Conservation (phyloP, 768 basidiomycete genomes). For the Mycena olivaceomarginata region DNA sequence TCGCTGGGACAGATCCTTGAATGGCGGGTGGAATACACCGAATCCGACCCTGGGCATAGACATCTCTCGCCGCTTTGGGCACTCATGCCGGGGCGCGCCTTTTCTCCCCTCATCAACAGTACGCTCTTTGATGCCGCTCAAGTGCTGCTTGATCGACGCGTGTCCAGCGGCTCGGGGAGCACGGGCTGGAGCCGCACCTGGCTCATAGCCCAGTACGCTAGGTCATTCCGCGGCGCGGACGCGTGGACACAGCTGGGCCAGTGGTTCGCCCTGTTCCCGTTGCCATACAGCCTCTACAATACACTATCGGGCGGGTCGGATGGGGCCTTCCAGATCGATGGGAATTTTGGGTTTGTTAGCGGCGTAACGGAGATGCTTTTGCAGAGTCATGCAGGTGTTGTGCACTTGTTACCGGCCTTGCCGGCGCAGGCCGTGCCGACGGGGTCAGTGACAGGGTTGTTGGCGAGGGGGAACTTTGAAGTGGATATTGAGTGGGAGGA, state of each 20-base stretch:
- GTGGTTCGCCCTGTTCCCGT: conserved; percentile 19
- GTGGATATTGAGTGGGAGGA: conserved; percentile 21
- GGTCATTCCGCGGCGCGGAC: conserved; percentile 18
- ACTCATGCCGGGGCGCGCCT: conserved; percentile 25
- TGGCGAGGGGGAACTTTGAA: conserved; percentile 27
- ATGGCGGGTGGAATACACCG: conserved; percentile 25
- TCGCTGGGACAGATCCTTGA: conserved; percentile 27
- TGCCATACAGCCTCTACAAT: conserved; percentile 10
- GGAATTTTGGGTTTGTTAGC: conserved; percentile 27
- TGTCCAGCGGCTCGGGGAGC: conserved; percentile 9
- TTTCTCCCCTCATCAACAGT: conserved; percentile 28
- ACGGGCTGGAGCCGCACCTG: conserved; percentile 29
- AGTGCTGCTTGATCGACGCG: conserved; percentile 21
- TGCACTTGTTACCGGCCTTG: conserved; percentile 20
- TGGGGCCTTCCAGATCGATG: conserved; percentile 20
- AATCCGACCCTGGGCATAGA: not conserved
- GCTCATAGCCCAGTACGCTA: conserved; percentile 24
- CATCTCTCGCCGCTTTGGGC: conserved; percentile 30
- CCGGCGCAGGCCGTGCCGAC: conserved; percentile 15
- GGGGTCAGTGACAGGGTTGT: conserved; percentile 16
- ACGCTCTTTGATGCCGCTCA: conserved; percentile 25
- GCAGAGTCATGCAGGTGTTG: conserved; percentile 27
- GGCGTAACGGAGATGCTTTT: conserved; percentile 28
- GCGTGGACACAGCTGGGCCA: conserved; percentile 15
- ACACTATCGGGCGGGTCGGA: conserved; percentile 3